Evolutionary conservation across 2,329 filamentous ascomycete species (phyloP), one percentile per base, ranked within the genome.

Genomic region (Aspergillus tubingensis): DNA sequence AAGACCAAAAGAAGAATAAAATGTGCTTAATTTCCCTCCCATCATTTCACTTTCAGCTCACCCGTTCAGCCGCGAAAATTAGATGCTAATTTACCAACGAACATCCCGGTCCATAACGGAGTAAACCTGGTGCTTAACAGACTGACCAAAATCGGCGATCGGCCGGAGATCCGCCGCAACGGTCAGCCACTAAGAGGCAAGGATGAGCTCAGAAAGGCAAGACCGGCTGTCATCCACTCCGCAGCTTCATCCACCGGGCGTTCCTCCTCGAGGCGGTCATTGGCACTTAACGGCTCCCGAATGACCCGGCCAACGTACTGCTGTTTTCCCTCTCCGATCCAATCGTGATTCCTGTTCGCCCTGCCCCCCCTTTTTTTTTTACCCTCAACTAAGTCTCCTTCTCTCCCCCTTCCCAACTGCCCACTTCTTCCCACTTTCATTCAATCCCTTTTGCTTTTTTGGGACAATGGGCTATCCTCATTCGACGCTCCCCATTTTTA

Each of bases 241-340:
- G 21, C 23, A 49, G 21, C 13, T 27, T 49, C 21, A 8, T 25
- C 47, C 47, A 49, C 47, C 25, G 47, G 47, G 47, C 47, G 47
- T 50, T 50, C 47, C 47, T 32, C 47, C 47, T 50, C 47, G 47
- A 50, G 30, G 39, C 59, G 54, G 55, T 57, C 48, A 51, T 57
- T 64, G 62, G 60, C 62, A 65, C 56, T 57, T 62, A 65, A 65
- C 62, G 62, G 62, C 51, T 59, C 54, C 58, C 39, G 58, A 56
- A 56, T 57, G 51, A 36, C 55, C 55, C 56, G 56, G 43, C 56
- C 48, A 58, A 58, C 56, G 56, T 30, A 58, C 36, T 30, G 32
- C 32, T 36, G 32, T 36, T 36, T 36, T 36, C 30, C 47, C 47
- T 10, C 15, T 50, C 47, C 47, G 47, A 50, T 50, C 47, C 47